Base-by-base conservation (phyloP, 352 stramenopile species). In the Globisporangium takayamanum region DNA sequence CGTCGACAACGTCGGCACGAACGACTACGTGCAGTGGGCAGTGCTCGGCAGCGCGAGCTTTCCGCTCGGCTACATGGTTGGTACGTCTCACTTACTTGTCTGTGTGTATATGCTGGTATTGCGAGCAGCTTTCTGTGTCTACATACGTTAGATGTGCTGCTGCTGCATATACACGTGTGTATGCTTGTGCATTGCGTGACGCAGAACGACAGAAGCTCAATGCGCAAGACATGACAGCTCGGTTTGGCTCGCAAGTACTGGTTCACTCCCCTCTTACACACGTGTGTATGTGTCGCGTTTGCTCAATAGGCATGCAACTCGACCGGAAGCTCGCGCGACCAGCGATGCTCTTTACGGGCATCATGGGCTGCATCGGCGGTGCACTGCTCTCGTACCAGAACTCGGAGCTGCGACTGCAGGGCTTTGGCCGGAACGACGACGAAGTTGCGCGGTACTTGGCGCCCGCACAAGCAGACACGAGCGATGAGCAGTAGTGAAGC, bases 341-440 rank as follows among this genome's bases (percentile, higher is more conserved):
- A 0, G 78, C 74, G n/a, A 87, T 90, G 77, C 78, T 67, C 64
- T 88, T 92, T 67, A 90, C 78, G 8, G 84, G 84, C 37, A 66
- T 92, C 30, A 60, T 92, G 37, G 80, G 79, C 57, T 79, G 73
- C 46, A 39, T 89, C 41, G 77, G 76, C 45, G 72, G 80, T 44
- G 63, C 68, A 47, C 62, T 90, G 72, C 57, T 86, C 58, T 79
- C 80, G 45, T 92, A 87, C 55, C 79, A 94, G 66, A 92, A 94
- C 74, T 84, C 82, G 48, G 72, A 81, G 48, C 66, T 90, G 57
- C 82, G 84, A 50, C 71, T 94, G 53, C 77, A 88, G 56, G 84
- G 84, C 51, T 92, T 81, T 56, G 83, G 78, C 12, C 77, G 72
- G 56, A 92, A 92, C 56, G 74, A 89, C 60, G 70, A 71, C 11